Conservation (phyloP, 1,284 basidiomycete species). For the Exobasidium rhododendri region DNA sequence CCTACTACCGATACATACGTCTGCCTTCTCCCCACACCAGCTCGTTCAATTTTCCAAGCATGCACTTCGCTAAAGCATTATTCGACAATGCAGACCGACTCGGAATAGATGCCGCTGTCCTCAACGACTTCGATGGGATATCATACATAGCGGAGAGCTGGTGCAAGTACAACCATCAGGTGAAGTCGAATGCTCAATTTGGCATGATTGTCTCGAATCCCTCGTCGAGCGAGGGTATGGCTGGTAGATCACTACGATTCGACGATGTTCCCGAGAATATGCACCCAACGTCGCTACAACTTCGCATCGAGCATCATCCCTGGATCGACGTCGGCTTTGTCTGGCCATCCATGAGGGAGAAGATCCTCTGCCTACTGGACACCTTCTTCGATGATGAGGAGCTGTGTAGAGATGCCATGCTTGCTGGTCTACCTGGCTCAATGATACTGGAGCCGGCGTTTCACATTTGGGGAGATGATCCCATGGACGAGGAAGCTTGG, state of each 20-base stretch:
- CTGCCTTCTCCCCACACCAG: not conserved
- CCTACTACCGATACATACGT: not conserved
- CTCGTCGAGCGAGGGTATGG: not conserved
- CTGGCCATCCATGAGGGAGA: conserved; percentile 31
- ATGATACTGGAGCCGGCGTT: conserved; percentile 17
- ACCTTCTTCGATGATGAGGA: conserved; percentile 27
- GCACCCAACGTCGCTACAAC: conserved; percentile 11
- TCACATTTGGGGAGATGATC: conserved; percentile 29
- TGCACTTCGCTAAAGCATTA: conserved; percentile 7
- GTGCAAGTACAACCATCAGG: not conserved
- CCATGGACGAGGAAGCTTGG: conserved; percentile 31
- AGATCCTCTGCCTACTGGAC: conserved; percentile 26
- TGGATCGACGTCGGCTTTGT: conserved; percentile 30
- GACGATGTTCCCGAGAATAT: conserved; percentile 5
- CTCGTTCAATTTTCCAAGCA: not conserved
- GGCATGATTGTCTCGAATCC: not conserved
- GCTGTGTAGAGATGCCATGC: conserved; percentile 17
- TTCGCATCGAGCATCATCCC: conserved; percentile 19
- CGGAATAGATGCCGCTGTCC: not conserved
- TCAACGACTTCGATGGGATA: not conserved
- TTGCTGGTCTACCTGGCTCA: conserved; percentile 14
- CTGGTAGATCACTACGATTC: not conserved
- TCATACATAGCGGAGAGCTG: not conserved
- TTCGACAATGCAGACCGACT: not conserved
- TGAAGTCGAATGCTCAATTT: not conserved